Conservation (phyloP, 768 basidiomycete species). For the Boletus eberwhitei region DNA sequence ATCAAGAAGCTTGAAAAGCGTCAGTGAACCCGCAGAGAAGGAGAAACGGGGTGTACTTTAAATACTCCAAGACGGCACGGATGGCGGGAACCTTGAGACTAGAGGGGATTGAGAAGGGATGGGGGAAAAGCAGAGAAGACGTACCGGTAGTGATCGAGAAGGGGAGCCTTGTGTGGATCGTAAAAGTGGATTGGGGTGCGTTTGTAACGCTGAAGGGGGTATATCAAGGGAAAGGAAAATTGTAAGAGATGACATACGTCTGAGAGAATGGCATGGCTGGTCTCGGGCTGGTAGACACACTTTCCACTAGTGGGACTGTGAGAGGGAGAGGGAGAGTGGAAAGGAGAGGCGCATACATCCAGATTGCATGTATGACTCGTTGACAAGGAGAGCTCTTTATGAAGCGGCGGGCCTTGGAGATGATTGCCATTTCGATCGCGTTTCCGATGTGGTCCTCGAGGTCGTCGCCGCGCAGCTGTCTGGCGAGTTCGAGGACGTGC, state of each 20-base stretch:
- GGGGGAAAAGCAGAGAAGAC: slow-evolving; percentile 12
- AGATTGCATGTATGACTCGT: slow-evolving; percentile 82
- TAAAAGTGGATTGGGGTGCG: slow-evolving; percentile 89
- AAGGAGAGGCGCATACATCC: slow-evolving; percentile 50
- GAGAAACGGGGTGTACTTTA: slow-evolving; percentile 51
- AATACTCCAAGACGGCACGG: slow-evolving; percentile 85
- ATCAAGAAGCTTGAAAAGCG: slow-evolving; percentile 56
- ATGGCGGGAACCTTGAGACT: slow-evolving; percentile 93
- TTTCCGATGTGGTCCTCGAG: slow-evolving; percentile 82
- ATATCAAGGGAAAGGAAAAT: background rate
- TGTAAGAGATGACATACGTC: slow-evolving; percentile 52
- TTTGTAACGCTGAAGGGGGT: slow-evolving; percentile 77
- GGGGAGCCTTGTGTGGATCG: slow-evolving; percentile 87
- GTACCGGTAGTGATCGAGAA: slow-evolving; percentile 94
- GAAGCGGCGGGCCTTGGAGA: slow-evolving; percentile 82
- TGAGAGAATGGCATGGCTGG: slow-evolving; percentile 83
- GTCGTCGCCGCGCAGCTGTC: slow-evolving; percentile 65
- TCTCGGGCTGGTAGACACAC: slow-evolving; percentile 89
- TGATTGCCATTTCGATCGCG: slow-evolving; percentile 89
- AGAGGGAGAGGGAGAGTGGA: slow-evolving; percentile 3
- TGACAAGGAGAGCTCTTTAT: slow-evolving; percentile 88
- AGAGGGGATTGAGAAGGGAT: background rate
- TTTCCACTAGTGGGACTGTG: slow-evolving; percentile 55
- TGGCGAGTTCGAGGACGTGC: slow-evolving; percentile 52
- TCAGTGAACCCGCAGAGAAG: background rate